phyloP scores from a whole-genome alignment of 2,329 filamentous ascomycete species.

The Tolypocladium album region DNA sequence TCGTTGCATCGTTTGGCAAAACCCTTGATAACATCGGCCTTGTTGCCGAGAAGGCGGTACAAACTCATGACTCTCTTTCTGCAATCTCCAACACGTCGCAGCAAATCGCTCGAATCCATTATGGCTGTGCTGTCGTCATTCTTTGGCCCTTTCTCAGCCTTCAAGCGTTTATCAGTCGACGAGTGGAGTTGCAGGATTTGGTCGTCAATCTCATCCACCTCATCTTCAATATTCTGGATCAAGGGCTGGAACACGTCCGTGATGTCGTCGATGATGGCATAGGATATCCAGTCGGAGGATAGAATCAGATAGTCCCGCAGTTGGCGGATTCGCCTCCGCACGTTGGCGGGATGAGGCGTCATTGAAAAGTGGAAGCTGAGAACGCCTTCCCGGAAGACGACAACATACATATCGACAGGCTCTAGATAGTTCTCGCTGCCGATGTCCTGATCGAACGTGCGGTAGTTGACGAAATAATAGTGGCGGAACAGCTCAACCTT shows the following conservation, averaged over 20 bases:
- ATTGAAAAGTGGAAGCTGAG: conserved; percentile 96
- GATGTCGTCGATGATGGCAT: conserved; percentile 96
- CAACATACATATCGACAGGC: conserved; percentile 93
- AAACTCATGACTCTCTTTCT: conserved; percentile 96
- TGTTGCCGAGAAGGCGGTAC: conserved; percentile 87
- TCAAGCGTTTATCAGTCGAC: conserved; percentile 30
- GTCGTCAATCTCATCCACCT: conserved; percentile 95
- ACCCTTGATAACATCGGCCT: conserved; percentile 97
- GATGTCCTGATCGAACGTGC: conserved; percentile 91
- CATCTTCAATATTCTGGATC: conserved; percentile 86
- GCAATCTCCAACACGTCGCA: conserved; percentile 84
- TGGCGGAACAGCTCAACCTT: conserved; percentile 96
- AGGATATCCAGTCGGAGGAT: conserved; percentile 95
- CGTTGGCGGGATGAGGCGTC: conserved; percentile 91
- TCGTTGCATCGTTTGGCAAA: conserved; percentile 98
- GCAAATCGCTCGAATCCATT: conserved; percentile 61
- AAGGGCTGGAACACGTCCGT: conserved; percentile 91
- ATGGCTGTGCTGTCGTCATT: conserved; percentile 31
- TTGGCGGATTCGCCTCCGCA: conserved; percentile 85
- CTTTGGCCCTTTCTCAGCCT: conserved; percentile 30
- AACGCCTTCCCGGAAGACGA: conserved; percentile 92
- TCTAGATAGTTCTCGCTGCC: conserved; percentile 85
- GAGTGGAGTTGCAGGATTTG: conserved; percentile 76
- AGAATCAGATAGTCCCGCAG: conserved; percentile 87
- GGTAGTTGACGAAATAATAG: conserved; percentile 98